phyloP scores from a whole-genome alignment of 495 filamentous ascomycete genomes.

The Staphylotrichum tortipilum region DNA sequence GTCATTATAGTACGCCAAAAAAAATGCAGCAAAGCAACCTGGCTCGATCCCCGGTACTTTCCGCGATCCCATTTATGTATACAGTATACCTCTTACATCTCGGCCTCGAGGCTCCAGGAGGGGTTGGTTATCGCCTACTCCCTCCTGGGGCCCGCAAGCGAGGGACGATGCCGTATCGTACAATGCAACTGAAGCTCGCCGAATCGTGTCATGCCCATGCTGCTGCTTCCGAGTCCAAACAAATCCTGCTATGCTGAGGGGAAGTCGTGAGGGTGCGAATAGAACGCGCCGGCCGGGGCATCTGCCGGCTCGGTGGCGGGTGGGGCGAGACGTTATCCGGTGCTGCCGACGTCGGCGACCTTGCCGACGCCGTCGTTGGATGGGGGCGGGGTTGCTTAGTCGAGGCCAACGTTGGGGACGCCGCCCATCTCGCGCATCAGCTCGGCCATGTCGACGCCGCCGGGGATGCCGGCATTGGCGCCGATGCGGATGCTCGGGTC shows the following conservation, averaged over 20 bases:
- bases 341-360: too few species aligned
- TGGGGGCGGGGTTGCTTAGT: constrained; percentile 22
- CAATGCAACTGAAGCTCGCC: neutral
- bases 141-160: too few species aligned
- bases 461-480: constrained; percentile 33
- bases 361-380: neutral
- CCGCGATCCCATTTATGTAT: neutral
- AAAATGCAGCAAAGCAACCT: too few species aligned
- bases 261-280: neutral
- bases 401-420: constrained; percentile 36
- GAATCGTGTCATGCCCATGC: neutral
- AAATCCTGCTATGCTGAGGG: neutral
- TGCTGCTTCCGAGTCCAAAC: neutral
- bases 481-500: constrained; percentile 65
- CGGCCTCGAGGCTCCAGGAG: neutral
- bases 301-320: too few species aligned
- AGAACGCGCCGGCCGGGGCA: neutral
- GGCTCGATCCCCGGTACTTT: neutral
- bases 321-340: too few species aligned
- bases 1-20: constrained; percentile 7
- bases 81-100: constrained; percentile 1
- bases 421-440: constrained; percentile 31
- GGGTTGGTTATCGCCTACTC: neutral
- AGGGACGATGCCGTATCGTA: constrained; percentile 1
- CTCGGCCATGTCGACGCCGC: constrained; percentile 23